Evolutionary conservation across 495 filamentous ascomycete species (phyloP), one percentile per base, ranked within the genome.

Genomic region (Margaritispora aquatica): DNA sequence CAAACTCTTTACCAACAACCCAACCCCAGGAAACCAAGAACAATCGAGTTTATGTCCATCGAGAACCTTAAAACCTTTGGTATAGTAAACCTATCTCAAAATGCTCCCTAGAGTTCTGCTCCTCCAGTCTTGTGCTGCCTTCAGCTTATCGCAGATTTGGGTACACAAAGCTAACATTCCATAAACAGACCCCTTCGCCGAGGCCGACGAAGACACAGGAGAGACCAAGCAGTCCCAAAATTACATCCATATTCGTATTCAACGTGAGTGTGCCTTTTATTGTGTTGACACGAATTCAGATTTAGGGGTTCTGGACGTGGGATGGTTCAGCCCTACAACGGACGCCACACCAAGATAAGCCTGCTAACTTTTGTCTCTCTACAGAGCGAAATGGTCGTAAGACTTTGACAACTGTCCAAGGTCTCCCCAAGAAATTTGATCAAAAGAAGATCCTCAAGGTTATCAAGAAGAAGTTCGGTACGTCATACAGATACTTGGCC

Each of bases 381-480:
- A 59, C 73, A 97, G 94, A 97, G 84, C 95, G 94, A 78, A 98
- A 97, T 97, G 94, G 94, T 87, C 95, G 95, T 75, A 98, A 98
- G 85, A 97, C 94, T 77, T 84, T 98, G 89, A 98, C 94, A 64
- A 98, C 94, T 66, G 92, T 97, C 66, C 92, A 97, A 83, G 94
- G 94, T 75, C 84, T 98, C 63, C 92, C 94, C 57, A 91, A 91
- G 82, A 96, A 96, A 73, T 97, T 96, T 73, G 93, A 96, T 77
- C 92, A 92, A 77, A 97, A 97, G 85, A 97, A 97, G 81, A 96
- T 98, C 71, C 83, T 98, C 69, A 97, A 97, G 83, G 92, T 96
- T 76, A 94, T 97, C 84, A 97, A 97, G 86, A 97, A 97, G 84
- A 92, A 96, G 73, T 98, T 97, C 72, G 90, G 89, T 93, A 83